Evolutionary conservation across 169 alveolate genomes (phyloP).

Genomic region (Perkinsus olseni): DNA sequence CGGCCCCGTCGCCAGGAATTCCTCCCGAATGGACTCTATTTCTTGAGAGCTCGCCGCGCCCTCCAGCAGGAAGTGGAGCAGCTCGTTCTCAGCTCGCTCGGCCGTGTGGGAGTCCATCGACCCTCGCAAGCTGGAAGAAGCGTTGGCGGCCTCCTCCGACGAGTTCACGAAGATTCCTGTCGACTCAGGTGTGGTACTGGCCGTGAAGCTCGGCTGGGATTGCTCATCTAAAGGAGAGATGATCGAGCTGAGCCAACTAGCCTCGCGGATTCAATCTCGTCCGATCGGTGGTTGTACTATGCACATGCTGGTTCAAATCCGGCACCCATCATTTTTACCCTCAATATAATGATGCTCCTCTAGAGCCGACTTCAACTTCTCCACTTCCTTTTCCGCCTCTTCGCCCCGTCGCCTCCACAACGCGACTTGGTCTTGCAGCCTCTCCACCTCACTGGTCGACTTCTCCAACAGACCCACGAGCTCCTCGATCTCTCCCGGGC

Average conservation of each 20-base stretch:
- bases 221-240: background rate
- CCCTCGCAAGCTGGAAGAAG: background rate
- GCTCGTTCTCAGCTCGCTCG: background rate
- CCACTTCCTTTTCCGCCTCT: background rate
- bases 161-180: background rate
- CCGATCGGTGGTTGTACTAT: no score
- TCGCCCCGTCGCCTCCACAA: background rate
- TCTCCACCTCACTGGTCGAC: background rate
- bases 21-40: background rate
- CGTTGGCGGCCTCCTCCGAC: background rate
- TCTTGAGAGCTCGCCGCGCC: background rate
- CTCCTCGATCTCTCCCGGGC: background rate
- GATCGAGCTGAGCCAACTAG: no score
- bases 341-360: background rate
- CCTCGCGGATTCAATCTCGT: no score
- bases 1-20: background rate
- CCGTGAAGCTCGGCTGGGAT: background rate
- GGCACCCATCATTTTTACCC: background rate
- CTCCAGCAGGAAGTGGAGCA: background rate
- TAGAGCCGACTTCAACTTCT: background rate
- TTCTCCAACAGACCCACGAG: background rate
- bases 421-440: background rate
- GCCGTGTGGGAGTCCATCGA: background rate
- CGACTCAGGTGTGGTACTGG: background rate
- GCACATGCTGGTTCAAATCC: background rate